These are phyloP conservation scores for Phaeolepiota aurea DNA, from an alignment of 768 basidiomycete genomes.

Conservation along the genomic window DNA sequence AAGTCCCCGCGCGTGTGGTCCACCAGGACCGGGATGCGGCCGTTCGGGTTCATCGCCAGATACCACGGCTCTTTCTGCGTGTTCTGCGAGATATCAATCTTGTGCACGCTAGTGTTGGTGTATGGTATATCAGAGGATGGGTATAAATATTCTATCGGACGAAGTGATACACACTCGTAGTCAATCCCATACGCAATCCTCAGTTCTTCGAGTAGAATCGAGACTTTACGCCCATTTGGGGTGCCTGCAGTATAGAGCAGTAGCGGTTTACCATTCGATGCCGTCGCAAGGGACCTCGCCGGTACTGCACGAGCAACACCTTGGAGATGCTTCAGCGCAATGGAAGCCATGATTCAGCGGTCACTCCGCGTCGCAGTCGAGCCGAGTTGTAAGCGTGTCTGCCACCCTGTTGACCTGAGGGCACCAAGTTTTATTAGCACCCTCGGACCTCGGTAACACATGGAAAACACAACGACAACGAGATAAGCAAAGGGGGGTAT, in stretches of 20 bases:
- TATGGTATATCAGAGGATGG: not conserved
- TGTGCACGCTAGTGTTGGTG: slow-evolving; percentile 25
- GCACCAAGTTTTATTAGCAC: not conserved
- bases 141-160: not conserved
- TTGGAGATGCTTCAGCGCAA: not conserved
- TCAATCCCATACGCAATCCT: slow-evolving; percentile 26
- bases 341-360: not conserved
- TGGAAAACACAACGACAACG: no score
- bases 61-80: slow-evolving; percentile 48
- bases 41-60: slow-evolving; percentile 58
- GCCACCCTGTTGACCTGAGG: no score
- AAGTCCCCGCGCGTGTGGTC: slow-evolving; percentile 51
- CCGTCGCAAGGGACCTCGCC: not conserved
- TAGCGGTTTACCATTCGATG: slow-evolving; percentile 13
- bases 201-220: slow-evolving; percentile 56
- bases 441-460: not conserved
- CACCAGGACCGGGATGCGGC: slow-evolving; percentile 55
- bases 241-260: slow-evolving; percentile 38
- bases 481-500: not conserved
- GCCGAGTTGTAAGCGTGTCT: no score
- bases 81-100: slow-evolving; percentile 48
- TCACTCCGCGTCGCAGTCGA: no score
- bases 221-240: slow-evolving; percentile 48
- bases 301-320: not conserved
- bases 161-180: slow-evolving; percentile 20